Conservation (phyloP, 495 filamentous ascomycete species). For the Clohesyomyces aquaticus region DNA sequence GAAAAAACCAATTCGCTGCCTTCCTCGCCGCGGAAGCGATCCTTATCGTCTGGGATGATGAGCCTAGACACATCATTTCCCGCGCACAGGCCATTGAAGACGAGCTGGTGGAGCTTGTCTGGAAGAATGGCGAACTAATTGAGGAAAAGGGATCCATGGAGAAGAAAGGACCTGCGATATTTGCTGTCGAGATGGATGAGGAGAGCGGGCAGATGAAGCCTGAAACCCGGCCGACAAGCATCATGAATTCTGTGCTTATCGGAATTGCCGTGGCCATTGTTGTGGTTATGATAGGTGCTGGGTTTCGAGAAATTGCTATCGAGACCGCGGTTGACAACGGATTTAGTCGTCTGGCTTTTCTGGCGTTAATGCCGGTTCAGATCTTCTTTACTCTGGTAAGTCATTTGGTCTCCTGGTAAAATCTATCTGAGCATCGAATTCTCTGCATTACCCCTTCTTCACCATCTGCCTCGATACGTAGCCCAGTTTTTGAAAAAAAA, state of each 20-base stretch:
- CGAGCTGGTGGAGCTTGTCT: conserved; percentile 53
- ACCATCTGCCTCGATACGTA: too few species aligned
- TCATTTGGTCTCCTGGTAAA: conserved; percentile 21
- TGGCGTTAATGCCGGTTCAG: conserved; percentile 68
- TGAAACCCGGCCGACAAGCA: conserved; percentile 65
- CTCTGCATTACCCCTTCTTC: too few species aligned
- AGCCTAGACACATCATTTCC: conserved; percentile 56
- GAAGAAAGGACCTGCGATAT: conserved; percentile 45
- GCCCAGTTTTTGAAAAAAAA: too few species aligned
- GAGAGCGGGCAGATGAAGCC: conserved; percentile 68
- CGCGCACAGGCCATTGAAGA: conserved; percentile 55
- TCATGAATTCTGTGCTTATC: conserved; percentile 70
- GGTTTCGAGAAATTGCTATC: conserved; percentile 67
- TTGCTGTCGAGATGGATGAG: conserved; percentile 65
- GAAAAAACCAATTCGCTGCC: conserved; percentile 69
- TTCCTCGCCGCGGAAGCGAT: conserved; percentile 62
- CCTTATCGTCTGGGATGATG: conserved; percentile 69
- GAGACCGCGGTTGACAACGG: conserved; percentile 66
- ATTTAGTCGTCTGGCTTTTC: conserved; percentile 63
- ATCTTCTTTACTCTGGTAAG: conserved; percentile 73
- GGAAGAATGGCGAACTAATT: conserved; percentile 41
- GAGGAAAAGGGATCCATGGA: conserved; percentile 50
- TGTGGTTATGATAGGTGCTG: conserved; percentile 65
- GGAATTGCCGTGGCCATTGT: conserved; percentile 65
- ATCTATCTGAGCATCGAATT: background rate